phyloP scores from a whole-genome alignment of 371 early-diverging fungal species.

The Capillidium heterosporum region DNA sequence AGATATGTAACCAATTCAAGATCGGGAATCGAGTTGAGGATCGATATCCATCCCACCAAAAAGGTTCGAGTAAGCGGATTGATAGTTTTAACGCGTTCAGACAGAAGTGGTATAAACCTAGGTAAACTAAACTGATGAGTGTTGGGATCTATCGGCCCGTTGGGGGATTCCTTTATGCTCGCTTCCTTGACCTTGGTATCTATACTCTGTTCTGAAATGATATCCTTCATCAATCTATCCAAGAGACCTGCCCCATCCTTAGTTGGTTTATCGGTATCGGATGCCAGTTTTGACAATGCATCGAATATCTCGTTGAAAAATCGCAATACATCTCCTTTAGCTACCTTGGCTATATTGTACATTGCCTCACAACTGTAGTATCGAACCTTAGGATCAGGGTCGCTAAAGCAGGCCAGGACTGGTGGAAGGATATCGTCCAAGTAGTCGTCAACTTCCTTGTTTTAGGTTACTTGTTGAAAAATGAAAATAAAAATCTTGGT shows the following conservation, averaged over 20 bases:
- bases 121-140: constrained; percentile 55
- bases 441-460: constrained; percentile 37
- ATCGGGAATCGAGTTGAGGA: constrained; percentile 76
- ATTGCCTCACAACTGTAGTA: constrained; percentile 90
- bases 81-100: constrained; percentile 68
- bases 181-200: not conserved
- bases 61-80: constrained; percentile 77
- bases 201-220: constrained; percentile 56
- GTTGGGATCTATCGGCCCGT: constrained; percentile 15
- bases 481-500: not conserved
- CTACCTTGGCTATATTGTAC: constrained; percentile 91
- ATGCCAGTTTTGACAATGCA: constrained; percentile 65
- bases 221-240: constrained; percentile 79
- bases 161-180: not conserved
- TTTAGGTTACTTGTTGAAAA: not conserved
- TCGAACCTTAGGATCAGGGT: constrained; percentile 72
- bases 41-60: constrained; percentile 77
- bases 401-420: constrained; percentile 68
- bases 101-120: constrained; percentile 70
- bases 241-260: constrained; percentile 77
- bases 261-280: constrained; percentile 68
- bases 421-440: constrained; percentile 70
- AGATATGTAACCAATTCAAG: constrained; percentile 69
- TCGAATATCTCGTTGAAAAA: constrained; percentile 91
- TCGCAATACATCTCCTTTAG: constrained; percentile 55